These are phyloP conservation scores for Chenopodium album DNA, from an alignment of 148 eudicot species.

Conservation along the genomic window DNA sequence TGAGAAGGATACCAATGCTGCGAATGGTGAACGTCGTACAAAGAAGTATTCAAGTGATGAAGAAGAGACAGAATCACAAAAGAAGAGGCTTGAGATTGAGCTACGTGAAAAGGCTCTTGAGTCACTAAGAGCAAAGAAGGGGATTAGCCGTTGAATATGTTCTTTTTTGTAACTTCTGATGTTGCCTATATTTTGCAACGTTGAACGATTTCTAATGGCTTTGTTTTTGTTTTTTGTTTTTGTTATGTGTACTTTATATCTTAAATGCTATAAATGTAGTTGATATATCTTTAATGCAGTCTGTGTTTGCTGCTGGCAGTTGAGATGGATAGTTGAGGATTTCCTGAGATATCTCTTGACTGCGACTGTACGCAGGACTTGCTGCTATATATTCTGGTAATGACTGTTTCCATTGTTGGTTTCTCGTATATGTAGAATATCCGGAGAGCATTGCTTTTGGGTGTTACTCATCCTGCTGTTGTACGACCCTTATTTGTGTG, in stretches of 20 bases:
- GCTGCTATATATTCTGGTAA: conserved; percentile 84
- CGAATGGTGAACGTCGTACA: conserved; percentile 42
- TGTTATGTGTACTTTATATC: conserved; percentile 40
- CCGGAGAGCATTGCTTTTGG: conserved; percentile 18
- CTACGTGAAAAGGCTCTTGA: conserved; percentile 91
- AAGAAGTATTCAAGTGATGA: conserved; percentile 43
- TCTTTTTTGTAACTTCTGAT: conserved; percentile 32
- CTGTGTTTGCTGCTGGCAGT: conserved; percentile 95
- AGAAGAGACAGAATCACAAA: conserved; percentile 60
- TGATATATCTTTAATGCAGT: conserved; percentile 62
- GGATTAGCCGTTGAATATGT: conserved; percentile 51
- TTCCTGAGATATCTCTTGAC: conserved; percentile 79
- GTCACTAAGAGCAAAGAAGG: conserved; percentile 88
- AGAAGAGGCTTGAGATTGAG: conserved; percentile 89
- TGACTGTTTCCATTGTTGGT: conserved; percentile 57
- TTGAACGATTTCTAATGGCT: conserved; percentile 22
- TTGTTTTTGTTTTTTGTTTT: conserved; percentile 24
- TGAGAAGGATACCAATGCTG: conserved; percentile 43
- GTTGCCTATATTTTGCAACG: conserved; percentile 29
- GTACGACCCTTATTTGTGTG: conserved; percentile 4
- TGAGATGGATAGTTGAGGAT: conserved; percentile 85
- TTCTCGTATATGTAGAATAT: conserved; percentile 32
- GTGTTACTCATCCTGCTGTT: conserved; percentile 10
- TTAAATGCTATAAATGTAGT: conserved; percentile 31
- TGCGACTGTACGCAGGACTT: conserved; percentile 72